Evolutionary conservation across 805 yeast species (phyloP).

Genomic region (Yarrowia bubula): DNA sequence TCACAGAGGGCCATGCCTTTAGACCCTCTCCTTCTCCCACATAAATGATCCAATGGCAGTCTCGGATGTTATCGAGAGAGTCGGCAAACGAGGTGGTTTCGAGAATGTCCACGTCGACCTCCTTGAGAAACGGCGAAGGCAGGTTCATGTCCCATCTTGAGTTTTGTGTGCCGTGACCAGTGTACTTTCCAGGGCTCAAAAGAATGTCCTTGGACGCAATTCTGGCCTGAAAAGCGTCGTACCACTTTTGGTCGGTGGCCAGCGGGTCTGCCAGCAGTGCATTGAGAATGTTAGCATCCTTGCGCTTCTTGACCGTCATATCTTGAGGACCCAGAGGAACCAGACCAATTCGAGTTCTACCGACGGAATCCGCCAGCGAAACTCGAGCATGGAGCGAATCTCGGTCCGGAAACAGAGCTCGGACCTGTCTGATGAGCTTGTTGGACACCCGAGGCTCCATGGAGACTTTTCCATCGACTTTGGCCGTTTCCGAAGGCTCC

Average conservation of each 20-base stretch:
- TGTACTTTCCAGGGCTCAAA: slow-evolving; percentile 35
- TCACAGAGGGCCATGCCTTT: slow-evolving; percentile 15
- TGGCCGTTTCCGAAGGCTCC: slow-evolving; percentile 12
- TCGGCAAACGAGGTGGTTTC: slow-evolving; percentile 37
- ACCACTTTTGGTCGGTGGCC: slow-evolving; percentile 38
- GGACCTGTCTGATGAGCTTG: slow-evolving; percentile 1
- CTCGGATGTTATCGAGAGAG: slow-evolving; percentile 36
- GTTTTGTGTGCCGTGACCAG: slow-evolving; percentile 37
- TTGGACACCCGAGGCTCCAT: slow-evolving; percentile 13
- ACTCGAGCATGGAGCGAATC: slow-evolving; percentile 36
- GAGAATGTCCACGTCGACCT: slow-evolving; percentile 34
- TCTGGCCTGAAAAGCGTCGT: slow-evolving; percentile 33
- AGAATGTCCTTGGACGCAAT: slow-evolving; percentile 39
- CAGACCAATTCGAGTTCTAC: slow-evolving; percentile 35
- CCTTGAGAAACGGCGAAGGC: slow-evolving; percentile 34
- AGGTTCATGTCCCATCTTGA: slow-evolving; percentile 37
- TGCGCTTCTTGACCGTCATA: slow-evolving; percentile 30
- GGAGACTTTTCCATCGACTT: slow-evolving; percentile 7
- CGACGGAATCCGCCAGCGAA: slow-evolving; percentile 30
- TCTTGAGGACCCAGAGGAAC: slow-evolving; percentile 36
- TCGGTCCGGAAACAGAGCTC: slow-evolving; percentile 33
- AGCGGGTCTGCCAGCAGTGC: slow-evolving; percentile 40
- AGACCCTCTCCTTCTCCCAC: slow-evolving; percentile 28
- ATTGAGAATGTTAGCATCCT: slow-evolving; percentile 34
- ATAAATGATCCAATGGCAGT: slow-evolving; percentile 36